These are phyloP conservation scores for Russula sp. DNA, from an alignment of 768 basidiomycete species.

Conservation along the genomic window DNA sequence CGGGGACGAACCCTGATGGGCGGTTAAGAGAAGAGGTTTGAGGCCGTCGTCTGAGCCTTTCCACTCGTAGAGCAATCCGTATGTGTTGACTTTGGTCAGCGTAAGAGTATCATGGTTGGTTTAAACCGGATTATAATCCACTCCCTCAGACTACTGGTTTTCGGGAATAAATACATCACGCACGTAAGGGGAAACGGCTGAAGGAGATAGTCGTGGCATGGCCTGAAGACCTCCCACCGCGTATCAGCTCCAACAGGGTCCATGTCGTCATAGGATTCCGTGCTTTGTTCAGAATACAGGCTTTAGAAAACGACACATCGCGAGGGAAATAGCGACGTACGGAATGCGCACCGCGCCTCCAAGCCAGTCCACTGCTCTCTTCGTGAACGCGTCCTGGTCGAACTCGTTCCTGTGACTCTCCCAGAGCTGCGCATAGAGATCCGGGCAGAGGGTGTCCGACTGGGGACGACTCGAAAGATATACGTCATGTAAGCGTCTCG, in stretches of 20 bases:
- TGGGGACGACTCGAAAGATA: constrained; percentile 24
- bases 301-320: background rate
- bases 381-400: constrained; percentile 32
- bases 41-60: constrained; percentile 42
- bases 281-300: constrained; percentile 31
- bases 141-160: no score
- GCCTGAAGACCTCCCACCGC: constrained; percentile 37
- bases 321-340: constrained; percentile 27
- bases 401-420: constrained; percentile 29
- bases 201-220: constrained; percentile 38
- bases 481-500: background rate
- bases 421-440: constrained; percentile 32
- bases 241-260: constrained; percentile 42
- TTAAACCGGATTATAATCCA: no score
- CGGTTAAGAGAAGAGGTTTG: constrained; percentile 51
- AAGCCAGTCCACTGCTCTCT: constrained; percentile 34
- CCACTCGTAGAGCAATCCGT: constrained; percentile 58
- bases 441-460: constrained; percentile 29
- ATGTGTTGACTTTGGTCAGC: constrained; percentile 54
- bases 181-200: constrained; percentile 59
- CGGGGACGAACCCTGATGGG: constrained; percentile 42
- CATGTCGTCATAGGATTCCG: constrained; percentile 48
- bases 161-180: constrained; percentile 15
- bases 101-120: constrained; percentile 43
- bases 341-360: constrained; percentile 37